These are phyloP conservation scores for Rhizopogon rudus DNA, from an alignment of 768 basidiomycete genomes.

Conservation along the genomic window DNA sequence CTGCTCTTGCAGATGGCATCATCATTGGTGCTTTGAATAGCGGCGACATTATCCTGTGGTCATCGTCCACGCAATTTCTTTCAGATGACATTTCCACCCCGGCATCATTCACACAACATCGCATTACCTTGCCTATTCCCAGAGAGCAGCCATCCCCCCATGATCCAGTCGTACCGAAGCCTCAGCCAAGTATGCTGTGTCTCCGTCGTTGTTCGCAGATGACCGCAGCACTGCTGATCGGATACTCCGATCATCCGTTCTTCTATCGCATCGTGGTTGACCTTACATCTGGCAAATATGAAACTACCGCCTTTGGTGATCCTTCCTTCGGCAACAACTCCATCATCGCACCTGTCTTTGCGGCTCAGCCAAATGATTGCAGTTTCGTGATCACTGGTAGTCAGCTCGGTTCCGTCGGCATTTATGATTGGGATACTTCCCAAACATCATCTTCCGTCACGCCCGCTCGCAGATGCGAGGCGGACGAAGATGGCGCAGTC, in stretches of 20 bases:
- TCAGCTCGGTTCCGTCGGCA: constrained; percentile 53
- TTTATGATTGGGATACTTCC: constrained; percentile 47
- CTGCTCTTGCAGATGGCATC: constrained; percentile 36
- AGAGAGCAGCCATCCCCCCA: constrained; percentile 1
- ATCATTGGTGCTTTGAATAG: constrained; percentile 48
- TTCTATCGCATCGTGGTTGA: constrained; percentile 50
- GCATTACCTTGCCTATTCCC: constrained; percentile 32
- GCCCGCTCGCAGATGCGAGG: constrained; percentile 51
- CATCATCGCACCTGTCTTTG: constrained; percentile 41
- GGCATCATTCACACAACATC: constrained; percentile 22
- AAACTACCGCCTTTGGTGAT: constrained; percentile 46
- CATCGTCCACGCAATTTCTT: background rate
- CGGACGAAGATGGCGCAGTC: constrained; percentile 58
- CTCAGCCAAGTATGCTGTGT: constrained; percentile 4
- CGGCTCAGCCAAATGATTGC: constrained; percentile 30
- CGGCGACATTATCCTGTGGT: constrained; percentile 56
- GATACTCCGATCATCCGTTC: constrained; percentile 42
- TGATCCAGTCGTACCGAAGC: constrained; percentile 9
- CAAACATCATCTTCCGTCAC: constrained; percentile 10
- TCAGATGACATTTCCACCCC: constrained; percentile 8
- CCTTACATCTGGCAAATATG: constrained; percentile 18
- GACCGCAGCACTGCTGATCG: constrained; percentile 38
- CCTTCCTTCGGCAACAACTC: constrained; percentile 47
- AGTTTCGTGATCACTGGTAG: constrained; percentile 64
- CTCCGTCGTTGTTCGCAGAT: constrained; percentile 3